A percentile compares a stretch with the other conserved stretches of the same genome.
Conservation (phyloP, 2,329 filamentous ascomycete genomes). For the Clonostachys byssicola region DNA sequence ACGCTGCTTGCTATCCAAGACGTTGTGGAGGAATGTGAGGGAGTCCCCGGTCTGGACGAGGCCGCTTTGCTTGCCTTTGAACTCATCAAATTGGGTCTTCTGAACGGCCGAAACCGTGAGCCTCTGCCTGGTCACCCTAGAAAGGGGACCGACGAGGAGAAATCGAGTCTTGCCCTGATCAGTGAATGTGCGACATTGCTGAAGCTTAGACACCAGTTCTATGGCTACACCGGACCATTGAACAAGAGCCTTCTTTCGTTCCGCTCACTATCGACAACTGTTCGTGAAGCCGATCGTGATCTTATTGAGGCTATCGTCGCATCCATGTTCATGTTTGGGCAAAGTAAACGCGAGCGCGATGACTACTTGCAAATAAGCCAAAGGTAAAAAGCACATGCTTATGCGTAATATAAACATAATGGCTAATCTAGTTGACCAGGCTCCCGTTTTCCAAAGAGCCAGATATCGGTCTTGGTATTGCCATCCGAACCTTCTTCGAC, state of each 20-base stretch:
- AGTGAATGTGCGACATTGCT: conserved; percentile 82
- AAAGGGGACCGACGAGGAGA: conserved; percentile 65
- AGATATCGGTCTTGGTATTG: conserved; percentile 73
- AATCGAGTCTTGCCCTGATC: conserved; percentile 73
- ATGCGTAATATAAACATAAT: conserved; percentile 9
- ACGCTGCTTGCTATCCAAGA: conserved; percentile 61
- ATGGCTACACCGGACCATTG: conserved; percentile 91
- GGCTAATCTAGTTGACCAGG: conserved; percentile 20
- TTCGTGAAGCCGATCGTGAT: conserved; percentile 77
- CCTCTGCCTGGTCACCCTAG: conserved; percentile 52
- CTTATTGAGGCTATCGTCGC: conserved; percentile 78
- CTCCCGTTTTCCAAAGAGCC: conserved; percentile 67
- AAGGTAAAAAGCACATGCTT: conserved; percentile 45
- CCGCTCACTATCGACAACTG: conserved; percentile 75
- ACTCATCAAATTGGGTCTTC: conserved; percentile 71
- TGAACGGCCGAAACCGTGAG: conserved; percentile 64
- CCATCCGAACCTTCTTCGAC: conserved; percentile 75
- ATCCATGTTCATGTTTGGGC: conserved; percentile 76
- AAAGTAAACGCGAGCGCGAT: conserved; percentile 66
- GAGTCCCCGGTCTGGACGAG: conserved; percentile 60
- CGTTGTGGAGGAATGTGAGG: conserved; percentile 36
- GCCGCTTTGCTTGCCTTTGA: conserved; percentile 81
- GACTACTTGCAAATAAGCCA: conserved; percentile 68
- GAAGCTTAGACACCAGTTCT: conserved; percentile 75
- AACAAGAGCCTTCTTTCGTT: conserved; percentile 87